Conservation (phyloP, 257 asterid genomes). For the Henckelia pumila region DNA sequence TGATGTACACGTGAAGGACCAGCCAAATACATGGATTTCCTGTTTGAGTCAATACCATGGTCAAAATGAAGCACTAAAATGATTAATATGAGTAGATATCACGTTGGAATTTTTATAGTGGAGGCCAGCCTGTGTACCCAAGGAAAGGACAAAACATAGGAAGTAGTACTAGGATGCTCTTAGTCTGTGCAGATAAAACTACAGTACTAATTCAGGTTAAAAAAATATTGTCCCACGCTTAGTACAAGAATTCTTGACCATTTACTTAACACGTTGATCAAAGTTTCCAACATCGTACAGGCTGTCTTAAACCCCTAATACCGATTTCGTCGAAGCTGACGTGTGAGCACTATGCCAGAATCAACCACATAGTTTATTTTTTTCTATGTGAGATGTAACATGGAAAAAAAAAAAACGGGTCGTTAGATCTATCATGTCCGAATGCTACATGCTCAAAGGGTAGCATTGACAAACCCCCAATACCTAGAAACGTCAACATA, state of each 20-base stretch:
- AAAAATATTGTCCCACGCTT: not conserved
- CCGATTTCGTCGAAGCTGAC: no score
- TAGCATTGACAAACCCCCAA: not conserved
- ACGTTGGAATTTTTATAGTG: not conserved
- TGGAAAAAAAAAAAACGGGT: no score
- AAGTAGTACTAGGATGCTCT: conserved; percentile 37
- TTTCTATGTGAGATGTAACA: no score
- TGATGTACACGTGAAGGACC: no score
- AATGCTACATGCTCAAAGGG: no score
- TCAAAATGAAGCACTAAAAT: not conserved
- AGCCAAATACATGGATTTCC: not conserved
- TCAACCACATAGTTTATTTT: no score
- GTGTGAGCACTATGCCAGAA: no score
- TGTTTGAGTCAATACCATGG: not conserved
- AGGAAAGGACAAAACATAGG: conserved; percentile 30
- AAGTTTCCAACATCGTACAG: not conserved
- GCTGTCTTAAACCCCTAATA: not conserved
- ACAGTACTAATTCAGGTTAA: conserved; percentile 16
- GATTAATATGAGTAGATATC: not conserved
- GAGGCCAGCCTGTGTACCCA: conserved; percentile 21
- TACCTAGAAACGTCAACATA: not conserved
- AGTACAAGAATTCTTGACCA: not conserved
- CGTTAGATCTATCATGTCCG: no score
- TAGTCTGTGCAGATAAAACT: conserved; percentile 18
- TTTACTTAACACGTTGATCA: not conserved